A percentile compares a stretch with the other conserved stretches of the same genome.
These are phyloP conservation scores for Neolecta irregularis DNA, from an alignment of 1,139 yeast genomes.

Conservation along the genomic window DNA sequence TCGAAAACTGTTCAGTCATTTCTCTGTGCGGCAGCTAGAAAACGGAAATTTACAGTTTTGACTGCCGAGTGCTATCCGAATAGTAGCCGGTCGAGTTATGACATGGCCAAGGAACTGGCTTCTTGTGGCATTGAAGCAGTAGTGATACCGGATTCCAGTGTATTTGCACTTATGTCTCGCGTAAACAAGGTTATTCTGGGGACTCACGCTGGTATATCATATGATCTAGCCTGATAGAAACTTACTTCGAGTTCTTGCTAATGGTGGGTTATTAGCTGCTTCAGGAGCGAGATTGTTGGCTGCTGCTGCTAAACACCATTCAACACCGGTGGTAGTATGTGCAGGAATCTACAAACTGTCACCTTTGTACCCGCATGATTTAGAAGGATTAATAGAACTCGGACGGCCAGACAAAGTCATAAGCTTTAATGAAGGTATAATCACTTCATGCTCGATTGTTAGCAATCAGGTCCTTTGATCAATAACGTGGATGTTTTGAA, in stretches of 20 bases:
- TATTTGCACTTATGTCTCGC: constrained; percentile 89
- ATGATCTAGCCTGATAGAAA: background rate
- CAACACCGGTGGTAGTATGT: constrained; percentile 89
- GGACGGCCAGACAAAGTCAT: constrained; percentile 83
- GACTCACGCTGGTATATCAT: constrained; percentile 46
- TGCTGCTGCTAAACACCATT: constrained; percentile 88
- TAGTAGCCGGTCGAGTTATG: constrained; percentile 57
- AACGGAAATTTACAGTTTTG: constrained; percentile 72
- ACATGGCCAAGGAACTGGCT: constrained; percentile 63
- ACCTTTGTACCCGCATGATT: constrained; percentile 85
- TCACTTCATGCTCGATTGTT: constrained; percentile 17
- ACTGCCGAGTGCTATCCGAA: constrained; percentile 91
- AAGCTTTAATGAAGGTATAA: constrained; percentile 44
- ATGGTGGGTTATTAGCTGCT: constrained; percentile 84
- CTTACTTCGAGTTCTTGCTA: constrained; percentile 45
- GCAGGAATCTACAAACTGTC: constrained; percentile 88
- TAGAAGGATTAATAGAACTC: constrained; percentile 76
- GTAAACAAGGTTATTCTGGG: constrained; percentile 94
- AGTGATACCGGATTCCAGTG: constrained; percentile 82
- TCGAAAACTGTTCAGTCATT: constrained; percentile 82
- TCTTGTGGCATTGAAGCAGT: constrained; percentile 81
- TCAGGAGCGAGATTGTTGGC: constrained; percentile 89
- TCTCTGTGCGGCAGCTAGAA: constrained; percentile 69
- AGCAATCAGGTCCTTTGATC: constrained; percentile 24
- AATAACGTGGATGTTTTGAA: constrained; percentile 74